phyloP scores from a whole-genome alignment of 768 basidiomycete species.

The Agaricus sinodeliciosus region DNA sequence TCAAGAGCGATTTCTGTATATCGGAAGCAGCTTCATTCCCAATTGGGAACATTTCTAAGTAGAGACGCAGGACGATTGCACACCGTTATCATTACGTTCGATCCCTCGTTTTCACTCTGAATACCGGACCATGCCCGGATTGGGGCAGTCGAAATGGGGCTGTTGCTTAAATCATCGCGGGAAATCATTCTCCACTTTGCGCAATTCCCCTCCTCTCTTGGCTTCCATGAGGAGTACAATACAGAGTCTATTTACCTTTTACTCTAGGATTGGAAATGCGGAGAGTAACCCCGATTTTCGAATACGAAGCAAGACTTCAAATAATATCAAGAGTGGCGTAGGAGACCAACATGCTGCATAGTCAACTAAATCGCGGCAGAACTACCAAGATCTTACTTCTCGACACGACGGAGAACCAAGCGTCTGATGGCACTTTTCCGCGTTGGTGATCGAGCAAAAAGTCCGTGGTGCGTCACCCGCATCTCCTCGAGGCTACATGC shows the following conservation, averaged over 20 bases:
- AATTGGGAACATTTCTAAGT: not conserved
- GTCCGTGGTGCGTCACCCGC: not conserved
- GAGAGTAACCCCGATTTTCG: not conserved
- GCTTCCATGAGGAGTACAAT: not conserved
- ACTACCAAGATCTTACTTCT: not conserved
- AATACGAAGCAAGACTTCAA: not conserved
- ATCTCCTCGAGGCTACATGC: not conserved
- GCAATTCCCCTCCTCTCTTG: not conserved
- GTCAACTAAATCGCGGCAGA: slow-evolving; percentile 7
- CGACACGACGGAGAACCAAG: slow-evolving; percentile 1
- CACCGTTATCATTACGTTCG: not conserved
- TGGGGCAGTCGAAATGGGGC: not conserved
- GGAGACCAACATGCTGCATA: not conserved
- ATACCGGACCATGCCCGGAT: not conserved
- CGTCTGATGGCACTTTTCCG: not conserved
- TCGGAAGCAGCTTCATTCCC: not conserved
- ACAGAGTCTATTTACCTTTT: not conserved
- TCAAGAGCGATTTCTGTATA: not conserved
- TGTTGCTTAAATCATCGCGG: slow-evolving; percentile 2
- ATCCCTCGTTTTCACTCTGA: not conserved
- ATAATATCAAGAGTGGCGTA: slow-evolving; percentile 1
- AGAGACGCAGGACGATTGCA: not conserved
- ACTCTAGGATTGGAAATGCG: not conserved
- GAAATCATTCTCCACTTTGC: not conserved
- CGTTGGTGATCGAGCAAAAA: not conserved